Evolutionary conservation across 1,284 basidiomycete species (phyloP).

Genomic region (Trichosporon ovoides): DNA sequence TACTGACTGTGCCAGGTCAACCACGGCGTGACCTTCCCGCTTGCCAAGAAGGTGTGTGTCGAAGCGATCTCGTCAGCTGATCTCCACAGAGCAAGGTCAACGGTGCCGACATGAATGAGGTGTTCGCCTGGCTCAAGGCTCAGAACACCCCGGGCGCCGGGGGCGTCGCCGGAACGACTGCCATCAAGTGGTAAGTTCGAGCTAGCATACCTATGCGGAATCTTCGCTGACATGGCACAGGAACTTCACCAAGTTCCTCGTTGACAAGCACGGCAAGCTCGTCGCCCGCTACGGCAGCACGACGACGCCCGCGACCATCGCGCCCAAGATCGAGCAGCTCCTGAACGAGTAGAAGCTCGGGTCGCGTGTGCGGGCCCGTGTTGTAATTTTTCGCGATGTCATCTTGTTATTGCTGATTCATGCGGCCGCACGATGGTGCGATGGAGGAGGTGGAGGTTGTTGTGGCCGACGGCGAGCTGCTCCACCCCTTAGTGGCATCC

Average conservation of each 20-base stretch:
- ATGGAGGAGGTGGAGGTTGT: background rate
- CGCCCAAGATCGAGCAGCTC: constrained; percentile 37
- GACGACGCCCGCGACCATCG: constrained; percentile 37
- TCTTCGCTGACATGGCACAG: constrained; percentile 12
- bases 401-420: background rate
- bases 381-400: background rate
- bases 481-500: too few relatives aligned
- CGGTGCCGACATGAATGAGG: constrained; percentile 68
- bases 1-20: constrained; percentile 51
- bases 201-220: background rate
- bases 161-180: constrained; percentile 36
- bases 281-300: constrained; percentile 35
- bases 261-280: constrained; percentile 36
- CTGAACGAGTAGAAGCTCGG: constrained; percentile 13
- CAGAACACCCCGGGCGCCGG: constrained; percentile 22
- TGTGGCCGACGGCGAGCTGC: too few relatives aligned
- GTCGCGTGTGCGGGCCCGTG: background rate
- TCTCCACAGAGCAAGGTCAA: constrained; percentile 72
- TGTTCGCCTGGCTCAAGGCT: constrained; percentile 79
- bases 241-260: constrained; percentile 47
- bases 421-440: too few relatives aligned
- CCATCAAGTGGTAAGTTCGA: constrained; percentile 38
- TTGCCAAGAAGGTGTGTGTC: constrained; percentile 63
- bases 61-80: constrained; percentile 57
- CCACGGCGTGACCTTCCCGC: constrained; percentile 75